Conservation (phyloP, 306 rosid genomes). For the Begonia masoniana region DNA sequence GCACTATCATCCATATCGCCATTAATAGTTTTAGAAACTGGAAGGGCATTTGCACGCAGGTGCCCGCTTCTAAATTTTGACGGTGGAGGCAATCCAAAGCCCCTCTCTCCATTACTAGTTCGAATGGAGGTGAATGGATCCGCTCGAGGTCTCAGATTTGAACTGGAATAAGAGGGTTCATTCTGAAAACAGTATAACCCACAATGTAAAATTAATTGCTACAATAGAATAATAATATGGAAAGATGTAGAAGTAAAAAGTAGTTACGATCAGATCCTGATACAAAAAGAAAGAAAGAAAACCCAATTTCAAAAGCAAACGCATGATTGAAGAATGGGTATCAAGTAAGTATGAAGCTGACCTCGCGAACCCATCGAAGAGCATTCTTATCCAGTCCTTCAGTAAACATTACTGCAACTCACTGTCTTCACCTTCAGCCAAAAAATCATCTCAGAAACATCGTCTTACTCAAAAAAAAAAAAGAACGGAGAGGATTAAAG, state of each 20-base stretch:
- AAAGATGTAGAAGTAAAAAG: not conserved
- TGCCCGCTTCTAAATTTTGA: conserved; percentile 89
- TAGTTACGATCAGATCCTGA: conserved; percentile 15
- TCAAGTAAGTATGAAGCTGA: conserved; percentile 7
- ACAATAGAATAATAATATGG: too few relatives aligned
- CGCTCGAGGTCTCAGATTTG: conserved; percentile 37
- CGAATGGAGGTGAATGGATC: conserved; percentile 44
- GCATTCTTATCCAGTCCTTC: conserved; percentile 80
- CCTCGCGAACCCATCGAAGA: conserved; percentile 90
- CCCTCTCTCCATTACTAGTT: conserved; percentile 35
- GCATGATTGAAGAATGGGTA: not conserved
- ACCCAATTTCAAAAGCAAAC: not conserved
- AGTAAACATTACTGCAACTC: conserved; percentile 46
- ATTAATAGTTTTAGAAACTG: conserved; percentile 25
- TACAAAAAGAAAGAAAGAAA: not conserved
- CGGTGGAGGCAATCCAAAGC: conserved; percentile 72
- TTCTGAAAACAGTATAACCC: conserved; percentile 26
- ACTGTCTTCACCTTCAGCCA: conserved; percentile 17
- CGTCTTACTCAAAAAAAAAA: not conserved
- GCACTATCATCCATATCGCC: conserved; percentile 31
- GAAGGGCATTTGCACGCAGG: conserved; percentile 56
- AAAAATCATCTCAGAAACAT: conserved; percentile 8
- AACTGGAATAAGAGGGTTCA: conserved; percentile 29
- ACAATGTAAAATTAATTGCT: not conserved
- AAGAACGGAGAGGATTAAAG: not conserved